phyloP scores from a whole-genome alignment of 1,284 basidiomycete genomes.

The Boletus sp. region DNA sequence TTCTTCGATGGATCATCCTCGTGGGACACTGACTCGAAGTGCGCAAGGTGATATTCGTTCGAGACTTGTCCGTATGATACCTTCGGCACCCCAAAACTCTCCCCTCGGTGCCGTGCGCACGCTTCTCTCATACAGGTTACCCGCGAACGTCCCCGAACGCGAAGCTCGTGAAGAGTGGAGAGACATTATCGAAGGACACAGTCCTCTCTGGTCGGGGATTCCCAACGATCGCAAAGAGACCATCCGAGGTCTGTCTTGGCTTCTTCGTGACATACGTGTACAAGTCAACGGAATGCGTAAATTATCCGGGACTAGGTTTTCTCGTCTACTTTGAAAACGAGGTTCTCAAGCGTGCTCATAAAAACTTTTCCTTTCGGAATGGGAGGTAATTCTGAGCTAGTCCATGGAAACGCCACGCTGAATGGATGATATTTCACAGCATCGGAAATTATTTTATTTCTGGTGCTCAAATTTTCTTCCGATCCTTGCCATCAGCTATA shows the following conservation, averaged over 20 bases:
- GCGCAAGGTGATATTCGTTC: slow-evolving; percentile 77
- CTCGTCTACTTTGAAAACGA: slow-evolving; percentile 89
- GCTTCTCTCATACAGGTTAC: slow-evolving; percentile 80
- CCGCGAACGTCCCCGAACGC: slow-evolving; percentile 60
- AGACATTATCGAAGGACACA: slow-evolving; percentile 88
- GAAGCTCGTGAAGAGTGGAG: slow-evolving; percentile 88
- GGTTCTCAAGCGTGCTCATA: slow-evolving; percentile 82
- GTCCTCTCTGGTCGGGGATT: slow-evolving; percentile 82
- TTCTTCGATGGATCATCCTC: slow-evolving; percentile 8
- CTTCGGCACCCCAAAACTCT: slow-evolving; percentile 51
- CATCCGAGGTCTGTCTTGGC: slow-evolving; percentile 61
- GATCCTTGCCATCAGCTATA: slow-evolving; percentile 89
- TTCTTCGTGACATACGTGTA: slow-evolving; percentile 2
- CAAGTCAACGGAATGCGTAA: neutral
- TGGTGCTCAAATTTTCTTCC: slow-evolving; percentile 82
- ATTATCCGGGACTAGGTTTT: slow-evolving; percentile 54
- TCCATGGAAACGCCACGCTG: slow-evolving; percentile 8
- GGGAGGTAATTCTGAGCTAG: slow-evolving; percentile 53
- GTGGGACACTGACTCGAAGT: slow-evolving; percentile 10
- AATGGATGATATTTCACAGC: slow-evolving; percentile 37
- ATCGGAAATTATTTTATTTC: slow-evolving; percentile 89
- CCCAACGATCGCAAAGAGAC: slow-evolving; percentile 90
- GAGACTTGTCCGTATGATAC: slow-evolving; percentile 77
- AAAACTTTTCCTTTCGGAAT: slow-evolving; percentile 87
- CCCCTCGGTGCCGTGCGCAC: slow-evolving; percentile 68